These are phyloP conservation scores for Pseudocercospora ulei DNA, from an alignment of 2,329 filamentous ascomycete species.

Conservation along the genomic window DNA sequence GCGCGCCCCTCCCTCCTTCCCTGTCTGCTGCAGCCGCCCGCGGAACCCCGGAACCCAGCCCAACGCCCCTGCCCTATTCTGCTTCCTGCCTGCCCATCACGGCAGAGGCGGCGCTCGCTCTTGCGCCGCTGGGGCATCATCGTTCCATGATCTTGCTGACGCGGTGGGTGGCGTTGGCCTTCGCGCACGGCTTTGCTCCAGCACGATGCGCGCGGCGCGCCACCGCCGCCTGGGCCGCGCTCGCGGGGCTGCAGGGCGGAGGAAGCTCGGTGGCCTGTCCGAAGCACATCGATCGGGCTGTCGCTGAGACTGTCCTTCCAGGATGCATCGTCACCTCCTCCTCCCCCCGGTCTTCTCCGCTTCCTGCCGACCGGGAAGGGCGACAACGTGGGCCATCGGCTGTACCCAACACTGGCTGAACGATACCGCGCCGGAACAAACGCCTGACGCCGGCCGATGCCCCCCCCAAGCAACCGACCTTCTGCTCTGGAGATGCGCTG, in stretches of 20 bases:
- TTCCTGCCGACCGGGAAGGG: slow-evolving; percentile 6
- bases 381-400: slow-evolving; percentile 1
- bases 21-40: no score
- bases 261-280: slow-evolving; percentile 1
- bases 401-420: slow-evolving; percentile 5
- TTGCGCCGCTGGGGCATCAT: slow-evolving; percentile 1
- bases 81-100: neutral
- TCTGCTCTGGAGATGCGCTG: slow-evolving; percentile 5
- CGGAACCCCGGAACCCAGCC: slow-evolving; percentile 1
- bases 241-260: neutral
- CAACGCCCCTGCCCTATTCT: slow-evolving; percentile 2
- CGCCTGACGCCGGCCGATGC: neutral
- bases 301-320: slow-evolving; percentile 8
- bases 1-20: no score
- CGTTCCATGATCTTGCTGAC: slow-evolving; percentile 3
- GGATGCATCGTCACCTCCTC: slow-evolving; percentile 9
- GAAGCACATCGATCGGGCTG: slow-evolving; percentile 4
- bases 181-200: slow-evolving; percentile 4
- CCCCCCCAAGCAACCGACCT: neutral
- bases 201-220: slow-evolving; percentile 5
- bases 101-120: slow-evolving; percentile 3
- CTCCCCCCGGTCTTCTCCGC: slow-evolving; percentile 7
- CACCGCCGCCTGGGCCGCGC: neutral
- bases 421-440: neutral
- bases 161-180: neutral